Evolutionary conservation across 2,329 filamentous ascomycete species (phyloP).

Genomic region (Fusarium buxicola): DNA sequence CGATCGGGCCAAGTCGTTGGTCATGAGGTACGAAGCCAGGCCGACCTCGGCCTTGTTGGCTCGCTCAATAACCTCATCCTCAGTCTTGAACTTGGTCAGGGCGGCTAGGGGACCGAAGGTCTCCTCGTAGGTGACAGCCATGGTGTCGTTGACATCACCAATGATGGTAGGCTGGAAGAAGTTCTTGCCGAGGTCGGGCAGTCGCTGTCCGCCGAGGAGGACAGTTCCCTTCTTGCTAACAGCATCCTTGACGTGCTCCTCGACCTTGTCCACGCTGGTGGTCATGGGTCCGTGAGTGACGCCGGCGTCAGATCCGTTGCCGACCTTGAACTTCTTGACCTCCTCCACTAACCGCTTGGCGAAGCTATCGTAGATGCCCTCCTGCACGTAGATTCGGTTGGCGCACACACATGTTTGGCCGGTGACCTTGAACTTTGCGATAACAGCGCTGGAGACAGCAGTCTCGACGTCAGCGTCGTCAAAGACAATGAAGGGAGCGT

Average conservation of each 20-base stretch:
- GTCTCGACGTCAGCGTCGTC: constrained; percentile 80
- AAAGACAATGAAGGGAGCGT: constrained; percentile 83
- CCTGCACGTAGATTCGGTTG: constrained; percentile 80
- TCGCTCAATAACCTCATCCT: constrained; percentile 69
- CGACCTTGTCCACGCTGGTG: constrained; percentile 67
- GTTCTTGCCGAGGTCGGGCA: constrained; percentile 73
- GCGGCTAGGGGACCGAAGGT: constrained; percentile 74
- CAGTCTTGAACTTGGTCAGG: constrained; percentile 72
- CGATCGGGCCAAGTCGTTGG: constrained; percentile 73
- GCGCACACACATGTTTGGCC: constrained; percentile 93
- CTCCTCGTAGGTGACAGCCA: constrained; percentile 70
- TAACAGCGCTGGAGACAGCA: constrained; percentile 72
- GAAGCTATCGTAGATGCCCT: constrained; percentile 78
- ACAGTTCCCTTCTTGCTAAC: constrained; percentile 70
- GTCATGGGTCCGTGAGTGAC: constrained; percentile 77
- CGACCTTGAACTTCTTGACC: constrained; percentile 76
- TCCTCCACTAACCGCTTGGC: constrained; percentile 72
- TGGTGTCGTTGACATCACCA: constrained; percentile 66
- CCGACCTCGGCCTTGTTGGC: constrained; percentile 74
- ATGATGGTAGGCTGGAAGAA: constrained; percentile 79
- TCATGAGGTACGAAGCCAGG: constrained; percentile 75
- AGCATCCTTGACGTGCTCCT: constrained; percentile 74
- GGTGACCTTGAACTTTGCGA: constrained; percentile 87
- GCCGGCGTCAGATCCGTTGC: constrained; percentile 69
- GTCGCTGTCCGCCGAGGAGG: constrained; percentile 71